Evolutionary conservation across 352 stramenopile genomes (phyloP).

Genomic region (Phytopythium helicoides): DNA sequence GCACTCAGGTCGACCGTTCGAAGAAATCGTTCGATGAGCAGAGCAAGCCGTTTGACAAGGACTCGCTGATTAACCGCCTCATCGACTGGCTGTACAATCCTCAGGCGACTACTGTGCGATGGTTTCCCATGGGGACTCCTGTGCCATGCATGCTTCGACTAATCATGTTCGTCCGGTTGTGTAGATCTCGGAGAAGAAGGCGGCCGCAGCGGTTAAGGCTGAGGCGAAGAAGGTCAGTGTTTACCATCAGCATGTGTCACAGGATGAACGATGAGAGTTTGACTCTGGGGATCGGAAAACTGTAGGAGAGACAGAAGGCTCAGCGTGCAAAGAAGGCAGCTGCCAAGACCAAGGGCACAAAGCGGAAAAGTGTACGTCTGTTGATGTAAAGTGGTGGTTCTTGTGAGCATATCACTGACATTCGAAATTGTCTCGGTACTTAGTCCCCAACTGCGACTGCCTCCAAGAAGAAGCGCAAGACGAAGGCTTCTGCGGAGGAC

Average conservation of each 20-base stretch:
- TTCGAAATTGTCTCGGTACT: neutral
- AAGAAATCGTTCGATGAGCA: slow-evolving; percentile 83
- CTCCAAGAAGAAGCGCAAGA: slow-evolving; percentile 48
- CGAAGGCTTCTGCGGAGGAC: slow-evolving; percentile 19
- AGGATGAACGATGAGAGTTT: neutral
- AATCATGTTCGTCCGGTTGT: no score
- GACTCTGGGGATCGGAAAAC: neutral
- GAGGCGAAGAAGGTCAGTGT: slow-evolving; percentile 24
- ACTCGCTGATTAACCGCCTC: slow-evolving; percentile 58
- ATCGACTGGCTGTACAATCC: slow-evolving; percentile 77
- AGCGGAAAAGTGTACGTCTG: slow-evolving; percentile 27
- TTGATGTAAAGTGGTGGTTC: neutral
- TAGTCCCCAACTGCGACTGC: slow-evolving; percentile 13
- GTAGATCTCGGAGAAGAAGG: slow-evolving; percentile 34
- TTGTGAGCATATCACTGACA: neutral
- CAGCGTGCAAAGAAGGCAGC: slow-evolving; percentile 30
- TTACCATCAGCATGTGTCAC: neutral
- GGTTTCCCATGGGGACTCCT: no score
- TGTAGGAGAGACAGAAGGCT: slow-evolving; percentile 7
- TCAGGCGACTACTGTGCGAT: slow-evolving; percentile 43
- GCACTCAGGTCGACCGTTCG: slow-evolving; percentile 70
- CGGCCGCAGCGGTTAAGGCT: slow-evolving; percentile 20
- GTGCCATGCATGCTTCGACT: no score
- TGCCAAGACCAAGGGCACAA: slow-evolving; percentile 31
- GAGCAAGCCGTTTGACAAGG: slow-evolving; percentile 54